These are phyloP conservation scores for Fusarium illudens DNA, from an alignment of 2,329 filamentous ascomycete species.

Conservation along the genomic window DNA sequence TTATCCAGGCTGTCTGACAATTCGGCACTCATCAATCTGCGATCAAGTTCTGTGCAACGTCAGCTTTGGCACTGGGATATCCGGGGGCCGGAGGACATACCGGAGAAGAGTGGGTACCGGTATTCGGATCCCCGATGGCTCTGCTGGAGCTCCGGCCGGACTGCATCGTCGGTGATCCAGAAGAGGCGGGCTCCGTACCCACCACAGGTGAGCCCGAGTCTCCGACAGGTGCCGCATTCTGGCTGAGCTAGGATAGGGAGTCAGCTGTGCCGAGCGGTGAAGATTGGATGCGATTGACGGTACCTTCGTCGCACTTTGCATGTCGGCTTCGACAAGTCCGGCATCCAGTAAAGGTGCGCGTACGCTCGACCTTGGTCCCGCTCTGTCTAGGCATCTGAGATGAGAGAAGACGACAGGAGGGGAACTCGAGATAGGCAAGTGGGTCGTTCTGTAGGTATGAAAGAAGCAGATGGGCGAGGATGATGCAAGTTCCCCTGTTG, in stretches of 20 bases:
- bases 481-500: neutral
- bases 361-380: constrained; percentile 31
- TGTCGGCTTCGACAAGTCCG: constrained; percentile 50
- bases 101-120: constrained; percentile 55
- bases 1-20: constrained; percentile 45
- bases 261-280: neutral
- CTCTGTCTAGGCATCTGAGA: constrained; percentile 27
- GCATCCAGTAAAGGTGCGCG: constrained; percentile 47
- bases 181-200: constrained; percentile 51
- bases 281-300: neutral
- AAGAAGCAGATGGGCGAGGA: neutral
- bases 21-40: constrained; percentile 39
- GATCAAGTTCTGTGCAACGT: constrained; percentile 26
- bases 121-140: constrained; percentile 44
- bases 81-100: constrained; percentile 19
- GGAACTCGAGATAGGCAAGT: constrained; percentile 34
- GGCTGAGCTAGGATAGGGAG: constrained; percentile 41
- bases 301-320: constrained; percentile 54
- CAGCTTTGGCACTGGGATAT: neutral
- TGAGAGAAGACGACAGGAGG: neutral
- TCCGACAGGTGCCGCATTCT: constrained; percentile 49
- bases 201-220: constrained; percentile 47
- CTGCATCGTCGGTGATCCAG: constrained; percentile 42
- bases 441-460: constrained; percentile 3
- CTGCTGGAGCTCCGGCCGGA: constrained; percentile 32